Evolutionary conservation across 176 grass and related monocot species (phyloP).

Genomic region (Raddia guianensis): DNA sequence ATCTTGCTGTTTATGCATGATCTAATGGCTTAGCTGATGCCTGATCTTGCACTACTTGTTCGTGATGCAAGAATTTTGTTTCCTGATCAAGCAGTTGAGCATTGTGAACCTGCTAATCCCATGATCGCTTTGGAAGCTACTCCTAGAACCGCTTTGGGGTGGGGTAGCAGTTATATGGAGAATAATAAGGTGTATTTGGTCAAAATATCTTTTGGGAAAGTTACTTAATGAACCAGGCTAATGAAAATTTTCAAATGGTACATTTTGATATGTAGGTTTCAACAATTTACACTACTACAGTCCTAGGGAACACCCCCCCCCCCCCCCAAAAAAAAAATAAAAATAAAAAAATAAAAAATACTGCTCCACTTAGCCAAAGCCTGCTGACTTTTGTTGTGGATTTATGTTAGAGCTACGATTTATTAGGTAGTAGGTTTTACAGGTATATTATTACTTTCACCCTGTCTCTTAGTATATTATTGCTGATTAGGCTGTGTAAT

Average conservation of each 20-base stretch:
- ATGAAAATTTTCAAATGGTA: background rate
- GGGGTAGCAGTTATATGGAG: background rate
- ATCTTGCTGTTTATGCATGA: background rate
- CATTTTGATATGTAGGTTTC: background rate
- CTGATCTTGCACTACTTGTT: conserved; percentile 20
- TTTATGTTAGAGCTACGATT: background rate
- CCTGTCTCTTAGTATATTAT: no score
- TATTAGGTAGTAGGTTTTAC: background rate
- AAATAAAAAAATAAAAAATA: background rate
- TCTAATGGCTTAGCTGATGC: background rate
- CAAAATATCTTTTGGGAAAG: background rate
- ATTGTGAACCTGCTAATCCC: background rate
- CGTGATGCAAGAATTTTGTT: background rate
- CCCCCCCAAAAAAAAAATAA: background rate
- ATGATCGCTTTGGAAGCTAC: background rate
- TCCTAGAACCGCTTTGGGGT: background rate
- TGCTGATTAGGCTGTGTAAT: no score
- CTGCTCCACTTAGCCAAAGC: background rate
- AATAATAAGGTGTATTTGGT: background rate
- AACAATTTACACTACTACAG: background rate
- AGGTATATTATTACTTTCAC: no score
- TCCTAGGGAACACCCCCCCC: background rate
- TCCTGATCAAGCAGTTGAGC: conserved; percentile 2
- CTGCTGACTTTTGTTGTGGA: background rate
- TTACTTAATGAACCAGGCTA: background rate